Conservation (phyloP, 345 rosid species). For the Brassica incana region DNA sequence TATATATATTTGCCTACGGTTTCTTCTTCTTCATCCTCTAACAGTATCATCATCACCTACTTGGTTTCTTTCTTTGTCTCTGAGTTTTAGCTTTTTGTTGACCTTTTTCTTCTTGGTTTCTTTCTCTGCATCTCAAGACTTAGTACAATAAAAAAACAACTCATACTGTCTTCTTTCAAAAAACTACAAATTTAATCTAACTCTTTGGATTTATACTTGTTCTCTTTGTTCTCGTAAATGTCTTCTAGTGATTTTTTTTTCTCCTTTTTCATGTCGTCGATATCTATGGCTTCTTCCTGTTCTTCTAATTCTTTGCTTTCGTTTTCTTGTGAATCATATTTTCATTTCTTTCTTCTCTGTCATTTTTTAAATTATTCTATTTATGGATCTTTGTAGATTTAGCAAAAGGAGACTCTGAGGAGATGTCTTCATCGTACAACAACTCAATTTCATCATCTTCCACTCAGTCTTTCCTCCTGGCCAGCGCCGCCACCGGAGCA, state of each 20-base stretch:
- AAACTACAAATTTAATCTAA: slow-evolving; percentile 38
- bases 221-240: slow-evolving; percentile 38
- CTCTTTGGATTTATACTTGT: slow-evolving; percentile 38
- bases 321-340: slow-evolving; percentile 35
- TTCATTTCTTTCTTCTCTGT: slow-evolving; percentile 27
- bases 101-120: slow-evolving; percentile 43
- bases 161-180: slow-evolving; percentile 40
- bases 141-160: slow-evolving; percentile 36
- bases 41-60: slow-evolving; percentile 33
- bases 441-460: slow-evolving; percentile 32
- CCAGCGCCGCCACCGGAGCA: slow-evolving; percentile 11
- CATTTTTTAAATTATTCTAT: slow-evolving; percentile 10
- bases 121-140: slow-evolving; percentile 36
- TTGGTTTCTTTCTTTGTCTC: slow-evolving; percentile 37
- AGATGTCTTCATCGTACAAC: slow-evolving; percentile 38
- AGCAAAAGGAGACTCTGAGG: slow-evolving; percentile 15
- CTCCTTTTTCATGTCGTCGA: slow-evolving; percentile 33
- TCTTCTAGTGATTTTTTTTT: slow-evolving; percentile 39
- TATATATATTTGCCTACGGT: slow-evolving; percentile 24
- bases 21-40: slow-evolving; percentile 31
- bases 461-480: slow-evolving; percentile 30
- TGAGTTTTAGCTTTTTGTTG: slow-evolving; percentile 35
- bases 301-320: slow-evolving; percentile 38
- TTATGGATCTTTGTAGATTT: slow-evolving; percentile 34
- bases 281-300: slow-evolving; percentile 41